Evolutionary conservation across 78 protist species (phyloP).

Genomic region (Dictyostelium citrinum): DNA sequence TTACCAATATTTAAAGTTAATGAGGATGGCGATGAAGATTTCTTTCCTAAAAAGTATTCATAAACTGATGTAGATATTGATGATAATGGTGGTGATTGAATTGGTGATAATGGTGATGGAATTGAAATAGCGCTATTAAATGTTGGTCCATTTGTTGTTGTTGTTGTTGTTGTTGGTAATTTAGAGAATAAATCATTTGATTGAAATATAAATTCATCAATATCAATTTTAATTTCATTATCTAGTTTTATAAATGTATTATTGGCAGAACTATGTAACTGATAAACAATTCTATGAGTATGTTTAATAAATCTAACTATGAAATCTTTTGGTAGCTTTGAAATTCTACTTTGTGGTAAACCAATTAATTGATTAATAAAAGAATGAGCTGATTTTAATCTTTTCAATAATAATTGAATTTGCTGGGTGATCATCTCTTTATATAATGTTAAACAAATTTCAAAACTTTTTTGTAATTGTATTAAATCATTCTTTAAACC

Average conservation of each 20-base stretch:
- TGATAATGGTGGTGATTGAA: neutral
- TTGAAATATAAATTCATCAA: neutral
- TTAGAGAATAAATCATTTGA: slow-evolving; percentile 12
- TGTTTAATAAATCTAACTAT: slow-evolving; percentile 16
- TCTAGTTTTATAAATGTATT: neutral
- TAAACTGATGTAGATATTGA: neutral
- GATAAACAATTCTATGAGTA: neutral
- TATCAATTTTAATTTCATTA: neutral
- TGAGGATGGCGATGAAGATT: neutral
- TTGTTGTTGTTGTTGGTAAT: neutral
- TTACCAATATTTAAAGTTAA: neutral
- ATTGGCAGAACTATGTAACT: neutral
- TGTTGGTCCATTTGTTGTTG: neutral
- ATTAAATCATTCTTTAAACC: slow-evolving; percentile 4
- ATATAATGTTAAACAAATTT: neutral
- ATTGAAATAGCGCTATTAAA: neutral
- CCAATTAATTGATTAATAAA: neutral
- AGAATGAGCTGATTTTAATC: neutral
- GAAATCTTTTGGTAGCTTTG: slow-evolving; percentile 3
- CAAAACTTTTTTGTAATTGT: neutral
- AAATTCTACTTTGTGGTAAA: neutral
- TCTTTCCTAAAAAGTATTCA: neutral
- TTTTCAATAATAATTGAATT: neutral
- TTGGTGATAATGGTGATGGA: slow-evolving; percentile 12
- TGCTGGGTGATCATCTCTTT: slow-evolving; percentile 1